phyloP scores from a whole-genome alignment of 331 rosid genomes.

The Cucumis variabilis region DNA sequence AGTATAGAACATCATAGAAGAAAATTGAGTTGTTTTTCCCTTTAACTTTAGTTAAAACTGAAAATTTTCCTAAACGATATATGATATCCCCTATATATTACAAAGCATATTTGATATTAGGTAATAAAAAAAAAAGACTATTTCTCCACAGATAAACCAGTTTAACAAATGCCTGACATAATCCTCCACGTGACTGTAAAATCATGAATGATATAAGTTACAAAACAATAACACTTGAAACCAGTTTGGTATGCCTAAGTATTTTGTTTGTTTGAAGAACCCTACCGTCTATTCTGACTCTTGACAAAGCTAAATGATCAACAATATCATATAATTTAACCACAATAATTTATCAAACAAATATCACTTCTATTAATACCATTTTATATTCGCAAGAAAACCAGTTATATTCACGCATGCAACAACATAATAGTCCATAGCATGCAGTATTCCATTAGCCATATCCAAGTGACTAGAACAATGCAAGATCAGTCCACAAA shows the following conservation, averaged over 20 bases:
- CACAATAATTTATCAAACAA: background rate
- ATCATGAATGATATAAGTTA: conserved; percentile 14
- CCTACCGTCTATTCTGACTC: background rate
- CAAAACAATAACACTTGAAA: background rate
- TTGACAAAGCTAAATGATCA: background rate
- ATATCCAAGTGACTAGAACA: conserved; percentile 4
- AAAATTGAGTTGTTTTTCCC: conserved; percentile 2
- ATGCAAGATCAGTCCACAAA: background rate
- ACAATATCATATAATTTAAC: background rate
- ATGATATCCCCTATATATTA: background rate
- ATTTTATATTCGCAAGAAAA: background rate
- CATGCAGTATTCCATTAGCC: conserved; percentile 9
- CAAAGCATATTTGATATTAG: background rate
- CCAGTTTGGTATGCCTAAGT: background rate
- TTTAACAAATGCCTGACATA: background rate
- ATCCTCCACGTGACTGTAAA: background rate
- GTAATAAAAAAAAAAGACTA: too few species aligned
- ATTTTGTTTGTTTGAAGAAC: background rate
- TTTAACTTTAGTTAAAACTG: background rate
- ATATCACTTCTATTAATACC: background rate
- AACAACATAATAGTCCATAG: background rate
- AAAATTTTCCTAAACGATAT: background rate
- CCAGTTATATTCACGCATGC: background rate
- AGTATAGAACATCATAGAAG: background rate
- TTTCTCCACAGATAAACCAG: background rate